Evolutionary conservation across 257 asterid species (phyloP).

Genomic region (Plantago ovata): DNA sequence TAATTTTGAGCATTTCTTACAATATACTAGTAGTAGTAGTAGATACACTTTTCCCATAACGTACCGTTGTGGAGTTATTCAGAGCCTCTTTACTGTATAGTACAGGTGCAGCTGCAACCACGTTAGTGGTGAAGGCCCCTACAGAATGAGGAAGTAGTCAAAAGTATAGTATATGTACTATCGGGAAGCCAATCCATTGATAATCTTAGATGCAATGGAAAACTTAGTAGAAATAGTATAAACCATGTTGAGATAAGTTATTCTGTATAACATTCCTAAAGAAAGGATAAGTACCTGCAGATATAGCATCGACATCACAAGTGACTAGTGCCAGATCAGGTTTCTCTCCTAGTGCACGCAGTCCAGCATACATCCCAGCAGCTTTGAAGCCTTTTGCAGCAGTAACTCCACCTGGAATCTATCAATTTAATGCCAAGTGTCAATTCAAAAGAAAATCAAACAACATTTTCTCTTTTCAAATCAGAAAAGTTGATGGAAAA

Average conservation of each 20-base stretch:
- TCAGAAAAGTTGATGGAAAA: too few relatives aligned
- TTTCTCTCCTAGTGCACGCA: constrained; percentile 94
- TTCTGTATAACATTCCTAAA: not conserved
- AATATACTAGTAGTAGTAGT: too few relatives aligned
- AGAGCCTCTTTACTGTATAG: constrained; percentile 73
- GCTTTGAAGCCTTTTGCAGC: constrained; percentile 98
- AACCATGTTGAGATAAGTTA: not conserved
- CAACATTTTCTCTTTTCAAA: too few relatives aligned
- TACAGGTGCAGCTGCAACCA: constrained; percentile 98
- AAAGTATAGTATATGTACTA: constrained; percentile 2
- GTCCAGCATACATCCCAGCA: constrained; percentile 90
- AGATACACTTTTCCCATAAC: constrained; percentile 19
- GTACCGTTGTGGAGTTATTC: constrained; percentile 67
- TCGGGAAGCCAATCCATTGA: not conserved
- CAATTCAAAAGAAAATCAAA: constrained; percentile 7
- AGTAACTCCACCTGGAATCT: constrained; percentile 94
- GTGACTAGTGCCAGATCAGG: constrained; percentile 93
- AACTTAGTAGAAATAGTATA: not conserved
- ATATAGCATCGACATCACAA: constrained; percentile 80
- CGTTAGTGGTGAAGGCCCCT: constrained; percentile 88
- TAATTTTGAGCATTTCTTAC: not conserved
- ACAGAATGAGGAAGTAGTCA: constrained; percentile 20
- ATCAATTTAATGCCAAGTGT: constrained; percentile 25
- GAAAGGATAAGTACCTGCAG: constrained; percentile 59
- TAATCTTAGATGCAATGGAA: not conserved